A percentile compares a stretch with the other conserved stretches of the same genome.
phyloP scores from a whole-genome alignment of 176 grass and related monocot genomes.

The Oryza rufipogon region DNA sequence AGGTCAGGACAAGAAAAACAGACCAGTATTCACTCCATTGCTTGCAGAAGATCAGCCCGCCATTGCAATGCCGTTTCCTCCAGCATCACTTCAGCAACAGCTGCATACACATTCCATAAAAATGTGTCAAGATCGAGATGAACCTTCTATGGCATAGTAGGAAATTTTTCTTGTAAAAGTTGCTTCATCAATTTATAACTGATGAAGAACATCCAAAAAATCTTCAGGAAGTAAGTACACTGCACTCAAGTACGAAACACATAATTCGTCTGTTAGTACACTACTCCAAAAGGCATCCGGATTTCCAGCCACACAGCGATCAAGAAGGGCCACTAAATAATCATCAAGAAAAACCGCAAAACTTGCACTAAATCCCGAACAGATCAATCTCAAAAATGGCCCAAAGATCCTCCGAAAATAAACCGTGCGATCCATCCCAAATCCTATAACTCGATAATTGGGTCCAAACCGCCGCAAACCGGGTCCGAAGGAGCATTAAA shows the following conservation, averaged over 20 bases:
- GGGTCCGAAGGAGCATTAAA: neutral
- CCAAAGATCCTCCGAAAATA: neutral
- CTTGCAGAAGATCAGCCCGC: slow-evolving; percentile 22
- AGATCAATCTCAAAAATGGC: slow-evolving; percentile 30
- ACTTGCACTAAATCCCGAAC: slow-evolving; percentile 22
- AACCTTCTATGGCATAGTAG: neutral
- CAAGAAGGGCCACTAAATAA: slow-evolving; percentile 1
- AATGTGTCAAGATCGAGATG: slow-evolving; percentile 1
- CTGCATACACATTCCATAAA: slow-evolving; percentile 14
- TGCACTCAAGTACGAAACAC: neutral
- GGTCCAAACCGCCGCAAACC: neutral
- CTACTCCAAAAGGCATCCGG: neutral
- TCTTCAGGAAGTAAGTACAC: slow-evolving; percentile 18
- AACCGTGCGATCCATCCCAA: slow-evolving; percentile 16
- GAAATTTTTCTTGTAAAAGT: neutral
- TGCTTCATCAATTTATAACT: neutral
- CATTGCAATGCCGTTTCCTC: slow-evolving; percentile 5
- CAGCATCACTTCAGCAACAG: neutral
- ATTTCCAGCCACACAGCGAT: slow-evolving; percentile 17
- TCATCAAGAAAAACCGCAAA: neutral
- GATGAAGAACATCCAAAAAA: neutral
- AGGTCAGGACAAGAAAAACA: slow-evolving; percentile 19
- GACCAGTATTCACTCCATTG: slow-evolving; percentile 2
- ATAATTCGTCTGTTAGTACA: slow-evolving; percentile 3
- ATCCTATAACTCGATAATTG: slow-evolving; percentile 25